A percentile compares a stretch with the other conserved stretches of the same genome.
Conservation (phyloP, 176 grass and related monocot genomes). For the Oryza glaberrima region DNA sequence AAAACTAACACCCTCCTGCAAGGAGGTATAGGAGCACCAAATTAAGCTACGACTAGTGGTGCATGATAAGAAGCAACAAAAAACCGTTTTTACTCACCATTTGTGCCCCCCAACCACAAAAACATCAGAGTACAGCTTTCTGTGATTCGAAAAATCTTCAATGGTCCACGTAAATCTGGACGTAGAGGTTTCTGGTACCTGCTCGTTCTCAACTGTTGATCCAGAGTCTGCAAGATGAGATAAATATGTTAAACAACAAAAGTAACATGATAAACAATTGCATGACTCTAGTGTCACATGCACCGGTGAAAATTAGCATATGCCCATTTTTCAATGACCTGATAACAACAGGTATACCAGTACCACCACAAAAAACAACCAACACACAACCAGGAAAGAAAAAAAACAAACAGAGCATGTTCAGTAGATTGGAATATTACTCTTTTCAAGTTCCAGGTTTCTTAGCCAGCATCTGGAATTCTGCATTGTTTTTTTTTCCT, state of each 20-base stretch:
- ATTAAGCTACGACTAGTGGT: constrained; percentile 12
- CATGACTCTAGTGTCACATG: background rate
- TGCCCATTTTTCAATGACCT: background rate
- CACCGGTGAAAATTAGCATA: background rate
- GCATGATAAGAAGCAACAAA: background rate
- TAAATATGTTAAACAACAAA: constrained; percentile 21
- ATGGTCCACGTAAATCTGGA: constrained; percentile 70
- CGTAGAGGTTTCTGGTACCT: constrained; percentile 53
- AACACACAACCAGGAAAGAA: constrained; percentile 17
- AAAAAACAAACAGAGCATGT: constrained; percentile 17
- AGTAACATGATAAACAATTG: background rate
- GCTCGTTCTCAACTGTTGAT: constrained; percentile 44
- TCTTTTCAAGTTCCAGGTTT: constrained; percentile 23
- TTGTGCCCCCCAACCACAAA: constrained; percentile 63
- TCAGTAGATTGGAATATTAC: background rate
- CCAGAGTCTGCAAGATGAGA: constrained; percentile 45
- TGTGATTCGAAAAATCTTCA: constrained; percentile 48
- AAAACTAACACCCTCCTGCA: constrained; percentile 71
- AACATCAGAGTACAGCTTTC: constrained; percentile 58
- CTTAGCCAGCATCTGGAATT: background rate
- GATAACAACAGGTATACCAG: constrained; percentile 7
- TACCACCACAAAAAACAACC: background rate
- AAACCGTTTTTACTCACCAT: constrained; percentile 49
- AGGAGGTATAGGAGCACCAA: constrained; percentile 29
- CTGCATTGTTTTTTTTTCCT: background rate